phyloP scores from a whole-genome alignment of 2,329 filamentous ascomycete species.

The Dryadomyces quercus-mongolicae region DNA sequence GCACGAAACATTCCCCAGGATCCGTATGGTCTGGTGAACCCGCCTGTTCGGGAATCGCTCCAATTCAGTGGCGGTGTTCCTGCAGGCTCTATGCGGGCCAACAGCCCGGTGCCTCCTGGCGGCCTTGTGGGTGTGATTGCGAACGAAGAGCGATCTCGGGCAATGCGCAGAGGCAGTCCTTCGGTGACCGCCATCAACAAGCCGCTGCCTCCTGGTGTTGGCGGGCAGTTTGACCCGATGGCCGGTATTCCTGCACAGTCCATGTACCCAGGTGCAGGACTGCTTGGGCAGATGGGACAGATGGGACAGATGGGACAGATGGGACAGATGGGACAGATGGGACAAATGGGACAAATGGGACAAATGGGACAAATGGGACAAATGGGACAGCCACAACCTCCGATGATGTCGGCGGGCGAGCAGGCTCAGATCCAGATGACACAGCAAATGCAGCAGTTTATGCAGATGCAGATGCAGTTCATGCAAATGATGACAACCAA shows the following conservation, averaged over 20 bases:
- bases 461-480: constrained; percentile 92
- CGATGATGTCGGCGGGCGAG: constrained; percentile 44
- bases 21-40: constrained; percentile 69
- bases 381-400: constrained; percentile 12
- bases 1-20: constrained; percentile 72
- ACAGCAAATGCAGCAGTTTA: constrained; percentile 75
- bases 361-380: no score
- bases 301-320: no score
- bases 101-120: constrained; percentile 44
- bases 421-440: constrained; percentile 70
- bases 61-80: constrained; percentile 49
- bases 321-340: no score
- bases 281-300: not conserved
- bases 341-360: no score
- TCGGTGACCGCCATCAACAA: constrained; percentile 41
- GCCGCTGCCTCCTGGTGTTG: constrained; percentile 17
- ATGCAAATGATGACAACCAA: constrained; percentile 68
- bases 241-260: constrained; percentile 37
- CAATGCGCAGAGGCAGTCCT: constrained; percentile 67
- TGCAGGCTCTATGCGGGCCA: constrained; percentile 14
- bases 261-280: constrained; percentile 30
- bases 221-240: constrained; percentile 34
- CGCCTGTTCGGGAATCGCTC: constrained; percentile 61
- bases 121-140: constrained; percentile 84
- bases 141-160: constrained; percentile 67